Conservation (phyloP, 805 yeast species). For the Metschnikowia amazonensis region DNA sequence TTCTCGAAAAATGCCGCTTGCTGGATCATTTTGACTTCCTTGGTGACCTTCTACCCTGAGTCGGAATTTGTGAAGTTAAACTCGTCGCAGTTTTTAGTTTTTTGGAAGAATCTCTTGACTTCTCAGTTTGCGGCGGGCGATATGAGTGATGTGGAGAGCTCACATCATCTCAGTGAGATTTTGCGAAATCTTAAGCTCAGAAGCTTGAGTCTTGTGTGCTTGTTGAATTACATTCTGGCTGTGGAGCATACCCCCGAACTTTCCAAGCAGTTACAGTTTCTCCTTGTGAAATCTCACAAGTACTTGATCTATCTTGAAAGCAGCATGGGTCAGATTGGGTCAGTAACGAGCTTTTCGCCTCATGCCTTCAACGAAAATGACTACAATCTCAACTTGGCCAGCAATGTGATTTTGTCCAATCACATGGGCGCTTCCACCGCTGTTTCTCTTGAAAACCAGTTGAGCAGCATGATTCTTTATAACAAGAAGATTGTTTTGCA, state of each 20-base stretch:
- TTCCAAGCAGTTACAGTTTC: slow-evolving; percentile 38
- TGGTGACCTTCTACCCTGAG: slow-evolving; percentile 38
- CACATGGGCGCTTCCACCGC: slow-evolving; percentile 15
- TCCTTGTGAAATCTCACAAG: slow-evolving; percentile 39
- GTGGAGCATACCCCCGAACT: slow-evolving; percentile 39
- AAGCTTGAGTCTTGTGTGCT: slow-evolving; percentile 36
- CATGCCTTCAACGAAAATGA: slow-evolving; percentile 27
- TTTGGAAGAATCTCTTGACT: slow-evolving; percentile 43
- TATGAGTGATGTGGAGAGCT: slow-evolving; percentile 15
- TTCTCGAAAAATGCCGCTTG: slow-evolving; percentile 31
- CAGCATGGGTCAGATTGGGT: slow-evolving; percentile 30
- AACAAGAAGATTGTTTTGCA: slow-evolving; percentile 36
- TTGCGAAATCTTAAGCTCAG: slow-evolving; percentile 35
- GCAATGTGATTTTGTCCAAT: slow-evolving; percentile 30
- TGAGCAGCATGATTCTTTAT: slow-evolving; percentile 33
- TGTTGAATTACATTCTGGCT: slow-evolving; percentile 36
- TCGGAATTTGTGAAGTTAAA: slow-evolving; percentile 42
- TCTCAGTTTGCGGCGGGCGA: slow-evolving; percentile 33
- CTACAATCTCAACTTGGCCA: slow-evolving; percentile 27
- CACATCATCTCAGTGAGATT: slow-evolving; percentile 24
- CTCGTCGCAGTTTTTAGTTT: slow-evolving; percentile 41
- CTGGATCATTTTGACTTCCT: slow-evolving; percentile 40
- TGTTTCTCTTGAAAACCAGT: slow-evolving; percentile 24
- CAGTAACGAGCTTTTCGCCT: slow-evolving; percentile 30
- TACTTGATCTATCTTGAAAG: slow-evolving; percentile 39